These are phyloP conservation scores for Phytophthora syringae DNA, from an alignment of 352 stramenopile genomes.

Conservation along the genomic window DNA sequence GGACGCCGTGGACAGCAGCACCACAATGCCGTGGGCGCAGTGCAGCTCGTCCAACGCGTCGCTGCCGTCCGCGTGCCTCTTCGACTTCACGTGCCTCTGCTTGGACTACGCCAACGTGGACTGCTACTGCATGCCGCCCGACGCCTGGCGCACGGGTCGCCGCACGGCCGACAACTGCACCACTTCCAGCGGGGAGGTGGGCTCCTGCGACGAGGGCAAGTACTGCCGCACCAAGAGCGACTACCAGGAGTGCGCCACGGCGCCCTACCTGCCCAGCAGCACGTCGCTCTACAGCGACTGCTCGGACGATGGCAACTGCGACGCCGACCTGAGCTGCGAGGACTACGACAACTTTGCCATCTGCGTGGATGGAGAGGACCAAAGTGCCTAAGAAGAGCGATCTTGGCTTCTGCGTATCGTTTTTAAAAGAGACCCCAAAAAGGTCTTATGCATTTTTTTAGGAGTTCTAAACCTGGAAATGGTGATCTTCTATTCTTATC, in stretches of 20 bases:
- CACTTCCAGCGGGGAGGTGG: slow-evolving; percentile 37
- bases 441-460: slow-evolving; percentile 9
- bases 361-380: slow-evolving; percentile 33
- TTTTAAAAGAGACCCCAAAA: slow-evolving; percentile 12
- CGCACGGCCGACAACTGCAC: slow-evolving; percentile 39
- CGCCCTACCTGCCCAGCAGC: slow-evolving; percentile 49
- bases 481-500: background rate
- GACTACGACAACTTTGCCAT: slow-evolving; percentile 48
- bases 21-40: slow-evolving; percentile 45
- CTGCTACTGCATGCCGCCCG: slow-evolving; percentile 57
- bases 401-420: slow-evolving; percentile 14
- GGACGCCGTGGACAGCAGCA: slow-evolving; percentile 43
- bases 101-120: slow-evolving; percentile 50
- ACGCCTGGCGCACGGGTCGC: slow-evolving; percentile 50
- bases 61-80: slow-evolving; percentile 56
- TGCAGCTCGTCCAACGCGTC: slow-evolving; percentile 42
- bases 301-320: slow-evolving; percentile 37
- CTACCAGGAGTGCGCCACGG: slow-evolving; percentile 54
- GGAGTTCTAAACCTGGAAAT: background rate
- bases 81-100: slow-evolving; percentile 53
- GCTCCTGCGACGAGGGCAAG: slow-evolving; percentile 49
- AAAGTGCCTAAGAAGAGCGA: slow-evolving; percentile 10
- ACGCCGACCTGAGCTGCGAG: slow-evolving; percentile 45
- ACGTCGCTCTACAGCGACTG: slow-evolving; percentile 56
- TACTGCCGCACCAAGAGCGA: slow-evolving; percentile 63